Base-by-base conservation (phyloP, 352 stramenopile species). In the Globisporangium abappressorium region DNA sequence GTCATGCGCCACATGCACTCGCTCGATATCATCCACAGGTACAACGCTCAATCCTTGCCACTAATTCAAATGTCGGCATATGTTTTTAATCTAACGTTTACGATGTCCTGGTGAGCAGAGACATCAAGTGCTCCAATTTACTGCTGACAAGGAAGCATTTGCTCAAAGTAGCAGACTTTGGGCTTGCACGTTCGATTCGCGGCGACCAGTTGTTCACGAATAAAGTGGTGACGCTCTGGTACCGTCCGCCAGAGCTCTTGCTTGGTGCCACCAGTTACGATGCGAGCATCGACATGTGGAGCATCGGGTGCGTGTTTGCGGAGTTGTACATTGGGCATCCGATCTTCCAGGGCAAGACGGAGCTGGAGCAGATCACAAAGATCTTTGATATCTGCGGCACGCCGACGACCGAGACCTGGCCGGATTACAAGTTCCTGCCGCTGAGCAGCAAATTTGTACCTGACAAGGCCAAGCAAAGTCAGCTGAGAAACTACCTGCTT, bases 211-310 rank as follows among this genome's bases (percentile, higher is more conserved):
- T 93, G 8, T 96, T 95, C 64, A 98, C 94, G 12, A 98, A 99
- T 87, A 98, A 99, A 68, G 96, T 99, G 3, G 95, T 98, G 14
- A 99, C 96, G 34, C 75, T 97, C 9, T 99, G 96, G 96, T 99
- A 99, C 70, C 84, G 96, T 0, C 85, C 94, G 4, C 96, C 96
- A 0, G 96, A 99, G 76, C 82, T 99, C 4, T 76, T 99, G 26
- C 81, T 99, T 12, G 93, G 95, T 8, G 93, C 85, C n/a, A 98
- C 93, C 1, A 90, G 80, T 62, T 99, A 99, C 74, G 90, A 96
- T 43, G 85, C 87, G 7, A 97, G 82, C 43, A 97, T 99, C 49
- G 96, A 99, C 73, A 97, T 98, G 79, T 99, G 95, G 94, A 97
- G 95, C 41, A 97, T 98, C 54, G 96, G 95, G 0, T 96, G 89